Evolutionary conservation across 148 eudicot genomes (phyloP), one percentile per base, ranked within the genome.

Genomic region (Rhododendron henanense): DNA sequence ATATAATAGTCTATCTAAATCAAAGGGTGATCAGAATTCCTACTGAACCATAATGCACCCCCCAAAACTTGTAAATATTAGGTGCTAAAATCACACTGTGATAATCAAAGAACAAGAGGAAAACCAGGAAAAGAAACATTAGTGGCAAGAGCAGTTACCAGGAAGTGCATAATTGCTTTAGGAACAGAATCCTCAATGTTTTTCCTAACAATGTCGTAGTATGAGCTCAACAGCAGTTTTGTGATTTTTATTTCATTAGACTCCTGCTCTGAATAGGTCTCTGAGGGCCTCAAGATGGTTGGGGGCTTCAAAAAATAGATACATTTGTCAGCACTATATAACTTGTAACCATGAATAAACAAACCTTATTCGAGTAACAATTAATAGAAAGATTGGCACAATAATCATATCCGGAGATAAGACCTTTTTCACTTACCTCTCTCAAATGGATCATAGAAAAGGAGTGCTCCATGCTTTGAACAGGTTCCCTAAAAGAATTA

Each of bases 81-180:
- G 77, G 28, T 65, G 18, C 7, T 33, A 61, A 50, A 78, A 53
- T 18, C 28, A 88, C 50, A 39, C 65, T 13, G 13, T 5, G n/a
- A 37, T 39, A 81, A 41, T 45, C 18, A 63, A 7, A 74, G 18
- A n/a, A 85, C 5, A 9, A 21, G 41, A 14, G 33, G 8, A 55
- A 61, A 71, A 28, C 33, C 14, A 75, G 31, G 33, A 84, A 80
- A 83, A 21, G 82, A 73, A 18, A 74, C 76, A 81, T 31, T 35
- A 28, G 13, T 51, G 45, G 33, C 33, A 37, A 59, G 21, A 31
- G 45, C 28, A 81, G 85, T 94, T 91, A 97, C 99, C 96, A 97
- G 92, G 87, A 97, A 97, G 90, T 97, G 99, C 99, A 97, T 97
- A 85, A 97, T 95, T 77, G 99, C 98, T 90, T 97, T 97, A 31